A percentile compares a stretch with the other conserved stretches of the same genome.
phyloP scores from a whole-genome alignment of 2,329 filamentous ascomycete species.

The Elsinoe perseae region DNA sequence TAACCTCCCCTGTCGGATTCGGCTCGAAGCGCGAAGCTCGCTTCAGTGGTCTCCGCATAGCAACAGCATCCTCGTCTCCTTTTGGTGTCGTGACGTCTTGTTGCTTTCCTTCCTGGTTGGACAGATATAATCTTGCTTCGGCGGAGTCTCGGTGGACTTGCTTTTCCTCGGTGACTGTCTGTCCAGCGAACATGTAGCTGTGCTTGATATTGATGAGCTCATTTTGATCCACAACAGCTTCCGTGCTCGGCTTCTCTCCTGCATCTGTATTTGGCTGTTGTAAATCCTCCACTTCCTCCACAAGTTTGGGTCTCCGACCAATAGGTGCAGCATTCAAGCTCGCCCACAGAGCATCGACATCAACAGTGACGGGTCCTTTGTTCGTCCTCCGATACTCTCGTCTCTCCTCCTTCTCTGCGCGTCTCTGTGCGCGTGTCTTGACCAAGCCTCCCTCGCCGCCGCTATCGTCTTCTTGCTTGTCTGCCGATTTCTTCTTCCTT shows the following conservation, averaged over 20 bases:
- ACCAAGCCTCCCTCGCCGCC: constrained; percentile 45
- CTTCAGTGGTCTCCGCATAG: constrained; percentile 35
- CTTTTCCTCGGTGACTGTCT: constrained; percentile 48
- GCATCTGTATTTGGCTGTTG: constrained; percentile 18
- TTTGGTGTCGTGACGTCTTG: constrained; percentile 28
- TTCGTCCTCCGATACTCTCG: constrained; percentile 39
- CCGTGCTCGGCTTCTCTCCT: constrained; percentile 20
- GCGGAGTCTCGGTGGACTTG: constrained; percentile 46
- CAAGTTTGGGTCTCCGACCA: constrained; percentile 21
- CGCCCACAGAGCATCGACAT: constrained; percentile 49
- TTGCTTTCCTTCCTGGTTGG: constrained; percentile 32
- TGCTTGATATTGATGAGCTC: constrained; percentile 49
- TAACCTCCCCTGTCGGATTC: constrained; percentile 42
- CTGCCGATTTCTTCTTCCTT: constrained; percentile 34
- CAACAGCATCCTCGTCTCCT: constrained; percentile 23
- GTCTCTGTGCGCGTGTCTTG: constrained; percentile 47
- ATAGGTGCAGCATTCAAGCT: constrained; percentile 39
- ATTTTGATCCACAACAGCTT: constrained; percentile 20
- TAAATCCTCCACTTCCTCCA: constrained; percentile 8
- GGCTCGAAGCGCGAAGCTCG: constrained; percentile 45
- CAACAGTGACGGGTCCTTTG: constrained; percentile 44
- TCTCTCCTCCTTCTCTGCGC: constrained; percentile 41
- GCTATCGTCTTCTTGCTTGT: constrained; percentile 33
- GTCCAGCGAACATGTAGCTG: constrained; percentile 51
- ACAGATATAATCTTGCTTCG: constrained; percentile 48